Percentiles rank a stretch among this genome's conserved stretches.
Evolutionary conservation across 2,329 filamentous ascomycete genomes (phyloP).

Genomic region (Truncatella angustata): DNA sequence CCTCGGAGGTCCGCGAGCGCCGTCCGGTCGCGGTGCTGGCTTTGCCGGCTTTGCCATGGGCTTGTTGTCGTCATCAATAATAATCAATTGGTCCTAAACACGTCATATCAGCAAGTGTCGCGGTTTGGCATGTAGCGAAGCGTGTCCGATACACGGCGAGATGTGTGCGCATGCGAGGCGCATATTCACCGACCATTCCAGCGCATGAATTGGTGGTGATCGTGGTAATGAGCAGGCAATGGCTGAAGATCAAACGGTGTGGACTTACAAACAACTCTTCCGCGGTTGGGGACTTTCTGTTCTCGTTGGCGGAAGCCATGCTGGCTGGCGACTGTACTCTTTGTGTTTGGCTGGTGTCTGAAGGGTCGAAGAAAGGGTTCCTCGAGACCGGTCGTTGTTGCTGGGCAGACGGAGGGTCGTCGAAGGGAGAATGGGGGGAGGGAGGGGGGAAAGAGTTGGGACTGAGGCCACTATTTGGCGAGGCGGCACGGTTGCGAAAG

Average conservation of each 20-base stretch:
- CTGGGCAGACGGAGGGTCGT: conserved; percentile 54
- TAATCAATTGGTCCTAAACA: conserved; percentile 62
- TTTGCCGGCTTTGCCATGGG: conserved; percentile 27
- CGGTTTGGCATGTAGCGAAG: no score
- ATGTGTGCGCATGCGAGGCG: background rate
- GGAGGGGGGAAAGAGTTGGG: conserved; percentile 31
- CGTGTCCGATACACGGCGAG: background rate
- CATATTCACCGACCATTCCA: background rate
- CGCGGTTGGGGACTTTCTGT: conserved; percentile 49
- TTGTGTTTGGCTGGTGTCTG: conserved; percentile 27
- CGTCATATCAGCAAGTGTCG: conserved; percentile 17
- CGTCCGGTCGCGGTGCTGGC: conserved; percentile 24
- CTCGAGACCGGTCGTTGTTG: conserved; percentile 66
- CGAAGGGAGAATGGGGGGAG: conserved; percentile 54
- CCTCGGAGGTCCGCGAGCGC: conserved; percentile 32
- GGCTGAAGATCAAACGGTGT: conserved; percentile 3
- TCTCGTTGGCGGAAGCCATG: conserved; percentile 49
- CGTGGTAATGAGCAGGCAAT: background rate
- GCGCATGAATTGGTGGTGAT: background rate
- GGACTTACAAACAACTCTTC: conserved; percentile 76
- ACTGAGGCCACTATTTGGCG: conserved; percentile 40
- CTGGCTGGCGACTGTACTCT: conserved; percentile 41
- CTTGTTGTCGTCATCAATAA: conserved; percentile 51
- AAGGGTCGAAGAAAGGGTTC: conserved; percentile 71
- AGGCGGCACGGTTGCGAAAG: conserved; percentile 70